Evolutionary conservation across 352 stramenopile genomes (phyloP).

Genomic region (Aphanomyces invadans): DNA sequence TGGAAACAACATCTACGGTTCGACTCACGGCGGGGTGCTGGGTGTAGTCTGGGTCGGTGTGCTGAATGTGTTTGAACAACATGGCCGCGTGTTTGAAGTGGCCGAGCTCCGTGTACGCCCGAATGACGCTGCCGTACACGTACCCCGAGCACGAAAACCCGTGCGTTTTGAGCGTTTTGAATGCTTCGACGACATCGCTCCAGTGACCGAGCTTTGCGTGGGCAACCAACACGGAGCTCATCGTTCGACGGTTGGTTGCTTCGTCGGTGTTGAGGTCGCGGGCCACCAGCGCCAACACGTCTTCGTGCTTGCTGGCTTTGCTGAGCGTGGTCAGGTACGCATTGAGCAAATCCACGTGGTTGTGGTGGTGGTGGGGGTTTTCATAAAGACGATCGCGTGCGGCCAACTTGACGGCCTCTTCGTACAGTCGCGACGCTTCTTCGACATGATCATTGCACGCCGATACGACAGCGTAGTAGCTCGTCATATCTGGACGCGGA

Average conservation of each 20-base stretch:
- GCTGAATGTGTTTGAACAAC: conserved; percentile 4
- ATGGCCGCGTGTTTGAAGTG: neutral
- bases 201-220: neutral
- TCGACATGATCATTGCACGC: neutral
- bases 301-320: neutral
- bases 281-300: neutral
- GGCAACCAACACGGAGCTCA: conserved; percentile 1
- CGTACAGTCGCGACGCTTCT: neutral
- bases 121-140: conserved; percentile 8
- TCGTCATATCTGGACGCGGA: neutral
- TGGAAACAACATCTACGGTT: too few species aligned
- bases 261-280: neutral
- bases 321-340: neutral
- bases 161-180: conserved; percentile 5
- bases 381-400: neutral
- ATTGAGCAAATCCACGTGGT: neutral
- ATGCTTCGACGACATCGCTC: conserved; percentile 3
- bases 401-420: neutral
- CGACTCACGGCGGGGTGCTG: conserved; percentile 8
- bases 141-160: conserved; percentile 13
- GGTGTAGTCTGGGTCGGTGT: neutral
- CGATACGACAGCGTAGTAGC: conserved; percentile 10
- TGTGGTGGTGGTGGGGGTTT: neutral
- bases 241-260: neutral
- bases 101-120: neutral